Conservation (phyloP, 352 stramenopile species). For the Blastocystis sp. region DNA sequence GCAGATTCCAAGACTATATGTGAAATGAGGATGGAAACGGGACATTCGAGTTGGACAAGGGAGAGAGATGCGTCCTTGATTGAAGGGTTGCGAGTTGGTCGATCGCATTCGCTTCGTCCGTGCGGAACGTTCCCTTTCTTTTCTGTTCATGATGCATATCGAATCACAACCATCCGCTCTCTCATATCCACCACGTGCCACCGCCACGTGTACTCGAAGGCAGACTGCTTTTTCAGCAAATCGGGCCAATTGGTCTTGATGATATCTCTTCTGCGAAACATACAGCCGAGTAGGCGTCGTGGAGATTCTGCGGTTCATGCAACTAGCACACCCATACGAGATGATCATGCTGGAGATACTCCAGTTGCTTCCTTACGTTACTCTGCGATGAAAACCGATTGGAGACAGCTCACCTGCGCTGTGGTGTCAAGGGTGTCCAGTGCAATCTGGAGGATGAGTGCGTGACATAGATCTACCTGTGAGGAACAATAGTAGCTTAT, state of each 20-base stretch:
- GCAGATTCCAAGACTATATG: neutral
- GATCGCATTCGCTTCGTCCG: neutral
- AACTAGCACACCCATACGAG: neutral
- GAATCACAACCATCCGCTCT: neutral
- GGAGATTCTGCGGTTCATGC: neutral
- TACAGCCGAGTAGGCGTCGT: conserved; percentile 22
- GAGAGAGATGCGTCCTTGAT: neutral
- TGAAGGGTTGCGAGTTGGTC: neutral
- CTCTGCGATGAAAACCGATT: neutral
- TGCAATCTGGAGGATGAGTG: conserved; percentile 39
- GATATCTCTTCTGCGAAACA: neutral
- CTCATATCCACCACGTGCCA: conserved; percentile 39
- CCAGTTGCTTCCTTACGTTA: neutral
- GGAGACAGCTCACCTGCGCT: neutral
- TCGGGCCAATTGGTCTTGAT: conserved; percentile 27
- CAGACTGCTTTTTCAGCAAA: neutral
- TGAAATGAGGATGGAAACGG: neutral
- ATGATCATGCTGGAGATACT: neutral
- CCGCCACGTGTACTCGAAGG: neutral
- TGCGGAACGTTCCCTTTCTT: neutral
- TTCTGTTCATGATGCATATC: no score
- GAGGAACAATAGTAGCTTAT: neutral
- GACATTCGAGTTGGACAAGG: neutral
- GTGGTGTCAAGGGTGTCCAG: neutral
- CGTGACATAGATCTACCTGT: conserved; percentile 44